Base-by-base conservation (phyloP, 208 protist species). In the Wallacemonas sp. region DNA sequence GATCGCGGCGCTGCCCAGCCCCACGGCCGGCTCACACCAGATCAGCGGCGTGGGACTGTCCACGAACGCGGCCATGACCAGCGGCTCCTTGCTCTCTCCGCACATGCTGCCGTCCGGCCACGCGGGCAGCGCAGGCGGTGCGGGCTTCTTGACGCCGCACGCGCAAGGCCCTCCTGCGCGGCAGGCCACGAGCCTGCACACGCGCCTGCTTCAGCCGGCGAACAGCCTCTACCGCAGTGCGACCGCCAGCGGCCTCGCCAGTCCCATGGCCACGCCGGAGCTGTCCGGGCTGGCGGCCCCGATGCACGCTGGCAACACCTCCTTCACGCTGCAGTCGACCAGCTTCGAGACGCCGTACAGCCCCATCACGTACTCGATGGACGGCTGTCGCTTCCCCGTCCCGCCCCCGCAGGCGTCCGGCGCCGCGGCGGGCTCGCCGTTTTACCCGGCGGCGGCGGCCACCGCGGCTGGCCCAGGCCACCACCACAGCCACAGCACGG, bases 341-440 rank as follows among this genome's bases (percentile, higher is more conserved):
- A 91, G 83, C 61, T 81, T 91, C 61, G 77, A 95, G 46, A 89
- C 79, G 0, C 89, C 84, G 20, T 95, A 90, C 67, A 95, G 89
- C 66, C 89, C 89, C 45, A 95, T 95, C 71, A 92, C 84, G 11
- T 95, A 95, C 72, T 88, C 89, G 11, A 74, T 92, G 61, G 86
- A 94, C 65, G 67, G 73, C 31, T 65, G 66, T 42, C 71, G 45
- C 36, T 55, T 84, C 25, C 57, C 82, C 0, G 48, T 52, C 8
- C 33, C 75, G 5, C 55, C 61, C 26, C 39, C 67, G 5, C 33
- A 22, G 38, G 54, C 45, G 65, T 61, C 41, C 32, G 12, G 48
- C 49, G 22, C 32, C 2, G 22, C 54, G 23, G 41, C 38, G 52
- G 26, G n/a, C n/a, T n/a, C n/a, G n/a, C n/a, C n/a, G n/a, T n/a